Percentiles rank a stretch among this genome's conserved stretches.
Evolutionary conservation across 352 stramenopile genomes (phyloP).

Genomic region (Pythium dissimile): DNA sequence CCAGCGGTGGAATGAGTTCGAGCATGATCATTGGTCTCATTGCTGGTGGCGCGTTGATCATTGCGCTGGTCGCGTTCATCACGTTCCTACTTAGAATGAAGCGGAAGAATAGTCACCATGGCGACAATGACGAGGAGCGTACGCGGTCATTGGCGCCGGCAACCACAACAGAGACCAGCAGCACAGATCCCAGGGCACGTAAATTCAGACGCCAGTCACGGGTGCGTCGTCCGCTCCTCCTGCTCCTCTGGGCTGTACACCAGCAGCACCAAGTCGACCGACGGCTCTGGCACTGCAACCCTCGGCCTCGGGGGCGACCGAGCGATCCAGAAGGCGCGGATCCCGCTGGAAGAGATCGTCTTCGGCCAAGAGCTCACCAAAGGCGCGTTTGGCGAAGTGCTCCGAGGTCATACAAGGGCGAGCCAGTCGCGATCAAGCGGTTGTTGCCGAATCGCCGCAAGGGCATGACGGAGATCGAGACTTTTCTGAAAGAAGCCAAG

Average conservation of each 20-base stretch:
- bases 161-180: not conserved
- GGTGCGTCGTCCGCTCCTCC: not conserved
- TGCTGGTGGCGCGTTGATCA: not conserved
- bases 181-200: not conserved
- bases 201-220: not conserved
- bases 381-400: slow-evolving; percentile 46
- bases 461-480: slow-evolving; percentile 26
- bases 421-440: slow-evolving; percentile 41
- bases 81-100: not conserved
- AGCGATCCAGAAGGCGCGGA: not conserved
- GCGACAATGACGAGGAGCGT: not conserved
- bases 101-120: not conserved
- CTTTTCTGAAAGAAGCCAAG: slow-evolving; percentile 40
- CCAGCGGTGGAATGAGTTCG: not conserved
- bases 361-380: slow-evolving; percentile 22
- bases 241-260: not conserved
- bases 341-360: slow-evolving; percentile 5
- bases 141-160: not conserved
- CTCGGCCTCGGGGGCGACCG: not conserved
- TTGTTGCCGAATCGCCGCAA: slow-evolving; percentile 25
- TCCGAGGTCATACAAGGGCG: slow-evolving; percentile 27
- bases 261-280: not conserved
- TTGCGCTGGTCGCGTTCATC: not conserved
- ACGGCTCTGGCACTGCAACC: not conserved
- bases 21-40: not conserved